These are phyloP conservation scores for Diaporthe destruens DNA, from an alignment of 2,329 filamentous ascomycete genomes.

Conservation along the genomic window DNA sequence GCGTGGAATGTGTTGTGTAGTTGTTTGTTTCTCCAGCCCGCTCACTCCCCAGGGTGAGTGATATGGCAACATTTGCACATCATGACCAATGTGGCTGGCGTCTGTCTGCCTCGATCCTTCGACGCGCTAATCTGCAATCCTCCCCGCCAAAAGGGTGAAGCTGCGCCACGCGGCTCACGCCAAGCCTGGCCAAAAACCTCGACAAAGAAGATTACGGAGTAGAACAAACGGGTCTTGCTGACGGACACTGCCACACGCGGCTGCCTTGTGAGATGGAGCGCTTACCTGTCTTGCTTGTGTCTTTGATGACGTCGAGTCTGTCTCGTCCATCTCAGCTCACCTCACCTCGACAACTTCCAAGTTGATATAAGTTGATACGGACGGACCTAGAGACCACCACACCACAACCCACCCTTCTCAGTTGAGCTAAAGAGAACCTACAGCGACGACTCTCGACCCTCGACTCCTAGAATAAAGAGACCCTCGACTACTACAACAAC, in stretches of 20 bases:
- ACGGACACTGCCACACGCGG: constrained; percentile 28
- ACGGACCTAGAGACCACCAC: background rate
- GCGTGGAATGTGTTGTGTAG: background rate
- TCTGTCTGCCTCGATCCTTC: background rate
- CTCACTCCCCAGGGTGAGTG: too few species aligned
- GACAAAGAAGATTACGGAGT: constrained; percentile 14
- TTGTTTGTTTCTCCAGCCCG: background rate
- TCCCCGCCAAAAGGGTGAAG: constrained; percentile 6
- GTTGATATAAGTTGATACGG: background rate
- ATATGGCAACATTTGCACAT: background rate
- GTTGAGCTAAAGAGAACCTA: background rate
- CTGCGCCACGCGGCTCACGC: constrained; percentile 29
- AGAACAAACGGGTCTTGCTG: background rate
- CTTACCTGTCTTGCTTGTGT: background rate
- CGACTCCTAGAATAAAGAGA: background rate
- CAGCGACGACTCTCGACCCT: background rate
- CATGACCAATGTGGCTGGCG: constrained; percentile 12
- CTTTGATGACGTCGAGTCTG: background rate
- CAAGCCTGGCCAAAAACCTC: background rate
- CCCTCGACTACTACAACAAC: background rate
- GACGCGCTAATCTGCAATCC: background rate
- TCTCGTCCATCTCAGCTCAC: too few species aligned
- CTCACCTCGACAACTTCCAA: background rate
- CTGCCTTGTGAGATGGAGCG: constrained; percentile 4
- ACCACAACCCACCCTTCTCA: background rate